Evolutionary conservation across 2,329 filamentous ascomycete species (phyloP).

Genomic region (Fusarium camptoceras): DNA sequence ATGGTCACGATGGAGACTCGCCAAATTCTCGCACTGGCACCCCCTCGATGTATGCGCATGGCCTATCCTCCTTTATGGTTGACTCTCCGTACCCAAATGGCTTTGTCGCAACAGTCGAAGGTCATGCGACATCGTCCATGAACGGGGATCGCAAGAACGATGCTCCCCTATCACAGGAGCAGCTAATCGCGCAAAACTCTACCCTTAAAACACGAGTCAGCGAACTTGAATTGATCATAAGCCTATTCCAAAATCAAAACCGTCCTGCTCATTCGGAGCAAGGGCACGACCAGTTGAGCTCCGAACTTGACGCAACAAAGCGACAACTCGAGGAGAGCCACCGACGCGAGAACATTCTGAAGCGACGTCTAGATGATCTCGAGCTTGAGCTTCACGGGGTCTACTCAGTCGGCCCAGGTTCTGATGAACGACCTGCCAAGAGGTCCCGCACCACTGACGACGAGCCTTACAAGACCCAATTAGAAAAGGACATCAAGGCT

Average conservation of each 20-base stretch:
- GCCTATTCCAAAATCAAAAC: conserved; percentile 78
- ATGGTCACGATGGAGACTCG: conserved; percentile 81
- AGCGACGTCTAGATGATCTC: conserved; percentile 83
- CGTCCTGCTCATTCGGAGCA: conserved; percentile 83
- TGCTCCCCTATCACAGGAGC: conserved; percentile 81
- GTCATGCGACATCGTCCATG: conserved; percentile 61
- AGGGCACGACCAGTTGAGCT: conserved; percentile 68
- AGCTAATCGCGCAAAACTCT: conserved; percentile 82
- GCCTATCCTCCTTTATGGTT: conserved; percentile 83
- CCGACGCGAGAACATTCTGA: conserved; percentile 82
- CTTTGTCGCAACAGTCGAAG: conserved; percentile 64
- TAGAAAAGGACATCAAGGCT: conserved; percentile 31
- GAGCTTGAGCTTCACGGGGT: conserved; percentile 67
- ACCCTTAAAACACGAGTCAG: conserved; percentile 94
- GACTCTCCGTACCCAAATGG: conserved; percentile 74
- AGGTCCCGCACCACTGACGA: conserved; percentile 44
- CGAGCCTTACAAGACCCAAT: conserved; percentile 28
- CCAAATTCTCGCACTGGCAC: conserved; percentile 84
- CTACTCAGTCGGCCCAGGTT: conserved; percentile 27
- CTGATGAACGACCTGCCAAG: conserved; percentile 46
- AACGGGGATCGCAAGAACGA: conserved; percentile 75
- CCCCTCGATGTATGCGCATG: conserved; percentile 78
- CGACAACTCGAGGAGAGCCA: conserved; percentile 82
- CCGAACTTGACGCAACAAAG: conserved; percentile 64
- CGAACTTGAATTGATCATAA: conserved; percentile 95